Percentiles rank a stretch among this genome's conserved stretches.
phyloP scores from a whole-genome alignment of 1,139 yeast genomes.

The Kazachstania sp. region DNA sequence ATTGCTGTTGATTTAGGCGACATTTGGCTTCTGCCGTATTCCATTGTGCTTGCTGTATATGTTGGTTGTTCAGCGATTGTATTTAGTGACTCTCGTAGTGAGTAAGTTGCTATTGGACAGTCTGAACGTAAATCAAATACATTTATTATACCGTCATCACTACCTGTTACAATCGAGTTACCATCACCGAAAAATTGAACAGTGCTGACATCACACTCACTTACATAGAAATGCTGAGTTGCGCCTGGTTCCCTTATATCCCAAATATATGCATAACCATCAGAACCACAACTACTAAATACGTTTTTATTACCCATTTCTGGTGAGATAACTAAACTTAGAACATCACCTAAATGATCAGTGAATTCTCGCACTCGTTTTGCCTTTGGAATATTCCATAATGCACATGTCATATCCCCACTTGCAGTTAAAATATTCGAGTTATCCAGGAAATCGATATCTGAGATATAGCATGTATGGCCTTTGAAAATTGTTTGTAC shows the following conservation, averaged over 20 bases:
- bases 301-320: slow-evolving; percentile 21
- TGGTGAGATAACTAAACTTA: slow-evolving; percentile 39
- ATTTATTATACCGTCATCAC: slow-evolving; percentile 72
- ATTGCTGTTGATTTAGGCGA: slow-evolving; percentile 16
- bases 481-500: slow-evolving; percentile 56
- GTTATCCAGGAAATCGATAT: slow-evolving; percentile 55
- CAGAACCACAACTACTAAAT: slow-evolving; percentile 70
- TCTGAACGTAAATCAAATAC: slow-evolving; percentile 73
- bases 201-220: slow-evolving; percentile 60
- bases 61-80: slow-evolving; percentile 13
- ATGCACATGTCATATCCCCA: slow-evolving; percentile 73
- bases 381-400: slow-evolving; percentile 73
- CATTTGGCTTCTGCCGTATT: slow-evolving; percentile 9
- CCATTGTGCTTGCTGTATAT: slow-evolving; percentile 13
- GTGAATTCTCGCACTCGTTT: slow-evolving; percentile 47
- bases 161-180: slow-evolving; percentile 56
- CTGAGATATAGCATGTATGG: slow-evolving; percentile 76
- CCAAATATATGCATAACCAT: slow-evolving; percentile 67
- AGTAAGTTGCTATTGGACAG: slow-evolving; percentile 53
- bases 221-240: slow-evolving; percentile 53
- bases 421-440: slow-evolving; percentile 58
- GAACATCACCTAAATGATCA: slow-evolving; percentile 78
- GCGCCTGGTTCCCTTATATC: slow-evolving; percentile 49
- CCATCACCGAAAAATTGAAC: slow-evolving; percentile 67
- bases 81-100: slow-evolving; percentile 30